Evolutionary conservation across 2,329 filamentous ascomycete species (phyloP).

Genomic region (Scedosporium boydii): DNA sequence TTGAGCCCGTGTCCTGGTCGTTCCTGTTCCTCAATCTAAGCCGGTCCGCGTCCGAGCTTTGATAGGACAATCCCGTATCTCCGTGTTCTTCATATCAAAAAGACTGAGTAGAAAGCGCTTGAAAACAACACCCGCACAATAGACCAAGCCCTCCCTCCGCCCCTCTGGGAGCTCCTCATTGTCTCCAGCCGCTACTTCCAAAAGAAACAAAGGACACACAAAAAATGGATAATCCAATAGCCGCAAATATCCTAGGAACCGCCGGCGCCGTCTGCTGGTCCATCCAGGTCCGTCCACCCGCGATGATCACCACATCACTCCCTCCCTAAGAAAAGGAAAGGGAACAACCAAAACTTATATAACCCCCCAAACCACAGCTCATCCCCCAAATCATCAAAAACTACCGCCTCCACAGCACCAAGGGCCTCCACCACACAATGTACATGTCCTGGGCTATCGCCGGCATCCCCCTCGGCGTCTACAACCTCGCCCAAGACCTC

Average conservation of each 20-base stretch:
- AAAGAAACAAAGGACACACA: background rate
- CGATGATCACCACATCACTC: background rate
- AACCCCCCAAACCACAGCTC: slow-evolving; percentile 4
- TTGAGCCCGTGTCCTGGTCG: too few relatives aligned
- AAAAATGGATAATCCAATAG: slow-evolving; percentile 11
- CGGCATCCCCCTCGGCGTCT: slow-evolving; percentile 14
- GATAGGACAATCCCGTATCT: too few relatives aligned
- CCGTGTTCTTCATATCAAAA: too few relatives aligned
- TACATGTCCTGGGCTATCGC: slow-evolving; percentile 13
- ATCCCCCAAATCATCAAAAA: slow-evolving; percentile 13
- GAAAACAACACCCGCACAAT: too few relatives aligned
- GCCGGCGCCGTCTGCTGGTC: slow-evolving; percentile 12
- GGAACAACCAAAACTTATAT: background rate
- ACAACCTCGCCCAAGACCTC: slow-evolving; percentile 20
- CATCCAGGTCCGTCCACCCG: slow-evolving; percentile 8
- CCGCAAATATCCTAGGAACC: slow-evolving; percentile 13
- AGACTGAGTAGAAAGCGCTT: too few relatives aligned
- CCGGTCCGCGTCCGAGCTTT: too few relatives aligned
- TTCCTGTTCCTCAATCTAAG: too few relatives aligned
- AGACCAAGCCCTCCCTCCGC: background rate
- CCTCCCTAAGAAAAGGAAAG: background rate
- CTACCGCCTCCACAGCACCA: slow-evolving; percentile 10
- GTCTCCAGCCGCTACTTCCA: background rate
- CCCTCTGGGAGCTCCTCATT: background rate
- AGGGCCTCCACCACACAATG: slow-evolving; percentile 9